A percentile compares a stretch with the other conserved stretches of the same genome.
These are phyloP conservation scores for Dryas octopetala DNA, from an alignment of 306 rosid species.

Conservation along the genomic window DNA sequence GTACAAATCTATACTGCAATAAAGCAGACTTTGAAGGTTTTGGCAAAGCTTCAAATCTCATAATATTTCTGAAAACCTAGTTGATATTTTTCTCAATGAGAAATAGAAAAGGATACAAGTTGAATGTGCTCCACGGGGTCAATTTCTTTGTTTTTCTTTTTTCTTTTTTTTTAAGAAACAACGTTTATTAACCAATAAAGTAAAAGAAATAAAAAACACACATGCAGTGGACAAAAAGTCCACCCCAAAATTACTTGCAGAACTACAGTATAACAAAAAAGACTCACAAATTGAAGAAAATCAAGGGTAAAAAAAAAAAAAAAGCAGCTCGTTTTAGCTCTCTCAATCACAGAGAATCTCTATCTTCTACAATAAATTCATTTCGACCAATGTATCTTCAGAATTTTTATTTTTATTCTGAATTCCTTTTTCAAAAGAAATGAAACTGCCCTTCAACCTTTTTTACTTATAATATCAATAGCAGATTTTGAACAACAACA, in stretches of 20 bases:
- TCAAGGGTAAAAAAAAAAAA: neutral
- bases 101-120: neutral
- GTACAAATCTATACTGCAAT: neutral
- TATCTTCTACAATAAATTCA: neutral
- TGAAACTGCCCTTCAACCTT: neutral
- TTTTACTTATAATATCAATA: neutral
- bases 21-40: neutral
- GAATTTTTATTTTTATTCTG: neutral
- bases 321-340: too few species aligned
- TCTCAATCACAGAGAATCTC: neutral
- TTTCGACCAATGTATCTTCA: neutral
- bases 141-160: neutral
- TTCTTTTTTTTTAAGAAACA: neutral
- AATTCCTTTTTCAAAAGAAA: neutral
- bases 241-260: too few species aligned
- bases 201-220: neutral
- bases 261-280: neutral
- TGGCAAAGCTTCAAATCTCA: too few species aligned
- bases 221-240: too few species aligned
- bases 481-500: neutral
- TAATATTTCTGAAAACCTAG: too few species aligned
- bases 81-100: neutral
- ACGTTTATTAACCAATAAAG: neutral
- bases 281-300: neutral
- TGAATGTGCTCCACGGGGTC: neutral